Evolutionary conservation across 2,329 filamentous ascomycete genomes (phyloP), one percentile per base, ranked within the genome.

Genomic region (Trichoderma asperellum): DNA sequence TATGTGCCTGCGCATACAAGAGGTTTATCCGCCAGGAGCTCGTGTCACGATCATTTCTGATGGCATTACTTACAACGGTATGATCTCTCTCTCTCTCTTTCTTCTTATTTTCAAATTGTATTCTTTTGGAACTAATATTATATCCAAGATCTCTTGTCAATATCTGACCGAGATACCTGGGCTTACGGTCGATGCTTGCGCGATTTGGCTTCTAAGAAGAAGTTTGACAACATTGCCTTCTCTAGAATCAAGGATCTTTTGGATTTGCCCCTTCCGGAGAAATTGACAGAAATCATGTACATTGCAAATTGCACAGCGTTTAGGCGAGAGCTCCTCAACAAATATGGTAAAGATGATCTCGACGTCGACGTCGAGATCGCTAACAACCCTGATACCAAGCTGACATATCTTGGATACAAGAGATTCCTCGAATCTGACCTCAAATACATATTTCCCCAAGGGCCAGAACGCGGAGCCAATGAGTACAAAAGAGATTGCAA

Each of bases 11-110:
- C 68, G 72, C 4, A 77, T 78, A n/a, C 32, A 68, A 0, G 67
- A 77, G 2, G 47, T 77, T 1, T 78, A 78, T n/a, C 6, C 53
- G 0, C 76, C 77, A 5, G 77, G 77, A 1, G 77, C 77, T 1
- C 53, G 71, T 12, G 68, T 75, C 2, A 81, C 79, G 21, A 86
- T 87, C 47, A 80, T 85, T 11, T 86, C 85, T 0, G 85, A 87
- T 72, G 85, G 85, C 0, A 77, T 87, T 18, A 82, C 84, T 0
- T 87, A 87, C 56, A 87, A 86, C 69, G 85, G 84, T 85, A 73
- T 32, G 76, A 73, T 32, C 5, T 14, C 12, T 18, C 8, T 11
- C 12, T 7, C 0, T 6, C n/a, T n/a, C n/a, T 1, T 5, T 24
- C 24, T 24, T 24, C 24, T 24, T 24, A 2, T 24, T 24, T 24